phyloP scores from a whole-genome alignment of 129 eudicot species.

The Solidago caesia region DNA sequence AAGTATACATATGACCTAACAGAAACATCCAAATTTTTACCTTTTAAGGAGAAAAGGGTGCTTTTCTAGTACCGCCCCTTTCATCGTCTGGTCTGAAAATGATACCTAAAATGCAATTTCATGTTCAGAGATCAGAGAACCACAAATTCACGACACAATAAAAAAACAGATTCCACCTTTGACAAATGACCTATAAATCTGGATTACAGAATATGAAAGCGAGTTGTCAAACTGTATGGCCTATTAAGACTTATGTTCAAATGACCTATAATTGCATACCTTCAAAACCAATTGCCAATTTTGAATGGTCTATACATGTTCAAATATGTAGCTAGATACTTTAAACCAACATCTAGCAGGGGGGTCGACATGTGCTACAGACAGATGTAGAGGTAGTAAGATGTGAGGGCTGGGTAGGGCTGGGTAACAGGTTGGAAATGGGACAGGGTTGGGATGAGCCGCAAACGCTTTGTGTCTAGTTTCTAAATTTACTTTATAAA shows the following conservation, averaged over 20 bases:
- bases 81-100: constrained; percentile 67
- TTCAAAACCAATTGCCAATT: background rate
- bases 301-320: background rate
- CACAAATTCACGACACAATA: constrained; percentile 8
- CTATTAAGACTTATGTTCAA: no score
- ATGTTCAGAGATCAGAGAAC: constrained; percentile 16
- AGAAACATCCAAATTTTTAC: constrained; percentile 25
- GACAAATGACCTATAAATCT: constrained; percentile 5
- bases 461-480: background rate
- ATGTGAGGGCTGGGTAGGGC: background rate
- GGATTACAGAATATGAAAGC: background rate
- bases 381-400: background rate
- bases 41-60: constrained; percentile 80
- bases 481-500: background rate
- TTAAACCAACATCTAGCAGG: background rate
- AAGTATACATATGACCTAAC: background rate
- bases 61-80: constrained; percentile 59
- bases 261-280: no score
- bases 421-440: background rate
- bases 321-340: background rate
- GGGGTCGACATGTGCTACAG: no score
- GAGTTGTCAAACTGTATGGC: no score
- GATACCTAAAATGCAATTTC: constrained; percentile 54
- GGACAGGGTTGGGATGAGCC: background rate
- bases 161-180: constrained; percentile 13